Evolutionary conservation across 176 grass and related monocot species (phyloP).

Genomic region (Phoenix roebelenii): DNA sequence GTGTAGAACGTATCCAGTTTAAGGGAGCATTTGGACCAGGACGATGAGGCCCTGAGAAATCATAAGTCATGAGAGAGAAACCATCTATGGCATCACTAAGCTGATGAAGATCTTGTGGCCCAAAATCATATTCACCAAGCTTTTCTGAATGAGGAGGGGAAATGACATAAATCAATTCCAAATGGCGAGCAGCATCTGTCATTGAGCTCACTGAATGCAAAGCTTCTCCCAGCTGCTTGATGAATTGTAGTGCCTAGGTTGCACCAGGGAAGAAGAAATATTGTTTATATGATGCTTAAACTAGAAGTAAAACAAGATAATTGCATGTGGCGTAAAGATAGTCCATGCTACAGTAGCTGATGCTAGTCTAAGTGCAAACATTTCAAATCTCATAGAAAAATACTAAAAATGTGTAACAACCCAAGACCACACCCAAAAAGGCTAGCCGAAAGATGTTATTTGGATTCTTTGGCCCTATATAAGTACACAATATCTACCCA

Average conservation of each 20-base stretch:
- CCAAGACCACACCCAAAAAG: no score
- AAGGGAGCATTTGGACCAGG: conserved; percentile 85
- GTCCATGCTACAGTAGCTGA: no score
- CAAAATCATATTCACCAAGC: conserved; percentile 53
- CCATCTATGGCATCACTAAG: conserved; percentile 60
- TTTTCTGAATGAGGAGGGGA: conserved; percentile 49
- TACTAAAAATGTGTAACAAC: no score
- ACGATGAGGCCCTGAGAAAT: conserved; percentile 86
- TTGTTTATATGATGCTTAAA: no score
- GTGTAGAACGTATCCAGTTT: conserved; percentile 63
- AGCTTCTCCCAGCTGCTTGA: conserved; percentile 63
- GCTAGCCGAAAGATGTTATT: no score
- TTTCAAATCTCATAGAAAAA: no score
- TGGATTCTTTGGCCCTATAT: no score
- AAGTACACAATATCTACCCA: no score
- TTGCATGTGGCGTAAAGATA: no score
- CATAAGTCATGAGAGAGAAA: conserved; percentile 97
- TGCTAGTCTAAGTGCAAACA: no score
- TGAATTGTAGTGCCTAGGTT: conserved; percentile 58
- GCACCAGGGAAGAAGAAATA: not conserved
- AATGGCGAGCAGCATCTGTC: conserved; percentile 28
- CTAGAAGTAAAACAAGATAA: no score
- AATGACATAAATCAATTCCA: conserved; percentile 83
- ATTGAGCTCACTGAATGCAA: conserved; percentile 55
- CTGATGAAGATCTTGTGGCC: conserved; percentile 55